These are phyloP conservation scores for Plasmodium ovale DNA, from an alignment of 169 alveolate genomes.

Conservation along the genomic window DNA sequence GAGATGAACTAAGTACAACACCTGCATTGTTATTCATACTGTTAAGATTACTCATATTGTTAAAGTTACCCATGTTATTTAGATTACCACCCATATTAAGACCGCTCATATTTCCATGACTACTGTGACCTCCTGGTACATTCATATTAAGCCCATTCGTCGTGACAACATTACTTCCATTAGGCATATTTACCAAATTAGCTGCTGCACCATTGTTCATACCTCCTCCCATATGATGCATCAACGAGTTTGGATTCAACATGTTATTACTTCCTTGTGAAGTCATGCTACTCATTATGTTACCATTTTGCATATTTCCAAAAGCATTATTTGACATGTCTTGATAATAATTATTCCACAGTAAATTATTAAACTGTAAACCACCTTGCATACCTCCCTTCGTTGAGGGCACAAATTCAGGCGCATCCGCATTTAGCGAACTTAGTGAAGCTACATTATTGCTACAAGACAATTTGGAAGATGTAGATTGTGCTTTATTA, in stretches of 20 bases:
- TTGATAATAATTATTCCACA: constrained; percentile 75
- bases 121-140: too few species aligned
- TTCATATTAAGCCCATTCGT: neutral
- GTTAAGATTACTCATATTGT: neutral
- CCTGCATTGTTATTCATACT: neutral
- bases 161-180: neutral
- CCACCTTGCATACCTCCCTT: constrained; percentile 26
- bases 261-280: constrained; percentile 28
- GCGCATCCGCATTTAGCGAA: constrained; percentile 76
- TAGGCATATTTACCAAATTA: constrained; percentile 8
- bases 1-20: neutral
- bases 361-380: constrained; percentile 28
- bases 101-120: constrained; percentile 4
- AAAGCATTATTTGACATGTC: constrained; percentile 12
- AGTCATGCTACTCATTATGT: constrained; percentile 4
- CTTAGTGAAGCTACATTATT: constrained; percentile 13
- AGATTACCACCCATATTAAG: neutral
- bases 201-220: constrained; percentile 2
- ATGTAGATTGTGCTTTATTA: neutral
- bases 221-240: constrained; percentile 1
- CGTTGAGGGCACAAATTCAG: constrained; percentile 76
- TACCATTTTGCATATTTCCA: neutral
- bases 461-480: neutral
- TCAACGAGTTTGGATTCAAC: constrained; percentile 15
- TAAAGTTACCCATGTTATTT: constrained; percentile 4